Evolutionary conservation across 768 basidiomycete genomes (phyloP), one percentile per base, ranked within the genome.

Genomic region (Rhodotorula taiwanensis): DNA sequence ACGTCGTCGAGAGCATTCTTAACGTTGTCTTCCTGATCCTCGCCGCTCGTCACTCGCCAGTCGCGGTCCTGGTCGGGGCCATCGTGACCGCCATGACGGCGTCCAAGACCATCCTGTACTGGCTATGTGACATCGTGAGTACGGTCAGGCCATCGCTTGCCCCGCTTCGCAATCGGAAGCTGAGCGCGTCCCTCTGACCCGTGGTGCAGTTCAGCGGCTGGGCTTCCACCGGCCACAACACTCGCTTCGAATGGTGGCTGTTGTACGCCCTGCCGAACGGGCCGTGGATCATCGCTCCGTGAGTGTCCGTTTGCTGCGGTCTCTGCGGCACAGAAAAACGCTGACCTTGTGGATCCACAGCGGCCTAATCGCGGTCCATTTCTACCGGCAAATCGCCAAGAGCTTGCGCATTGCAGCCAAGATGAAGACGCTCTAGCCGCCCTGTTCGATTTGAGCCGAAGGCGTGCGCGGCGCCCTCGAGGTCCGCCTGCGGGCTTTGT

Each of bases 371-470:
- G 60, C 69, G 30, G 73, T 76, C 70, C 72, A 77, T 62, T 71
- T 77, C 54, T 76, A 76, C 70, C 71, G 73, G 55, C 76, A 78
- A 71, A 74, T 77, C 51, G 76, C 61, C 4, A 48, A 45, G 13
- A 48, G 48, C 1, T 36, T 67, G 13, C 52, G 61, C 5, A 31
- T 56, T 11, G 66, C 58, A 8, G 60, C 65, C 4, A 67, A 55
- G 48, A 30, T 44, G 23, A 67, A 67, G 56, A 33, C 36, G 15
- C 31, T 58, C 39, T 62, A 49, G 45, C 25, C 27, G 27, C n/a
- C 44, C 41, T 8, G 23, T 18, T 34, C 36, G 36, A 16, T 39
- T n/a, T n/a, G n/a, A n/a, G n/a, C n/a, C n/a, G n/a, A n/a, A n/a
- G n/a, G n/a, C n/a, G n/a, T n/a, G n/a, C n/a, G n/a, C n/a, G n/a